These are phyloP conservation scores for Dactylis glomerata DNA, from an alignment of 176 grass and related monocot species.

Conservation along the genomic window DNA sequence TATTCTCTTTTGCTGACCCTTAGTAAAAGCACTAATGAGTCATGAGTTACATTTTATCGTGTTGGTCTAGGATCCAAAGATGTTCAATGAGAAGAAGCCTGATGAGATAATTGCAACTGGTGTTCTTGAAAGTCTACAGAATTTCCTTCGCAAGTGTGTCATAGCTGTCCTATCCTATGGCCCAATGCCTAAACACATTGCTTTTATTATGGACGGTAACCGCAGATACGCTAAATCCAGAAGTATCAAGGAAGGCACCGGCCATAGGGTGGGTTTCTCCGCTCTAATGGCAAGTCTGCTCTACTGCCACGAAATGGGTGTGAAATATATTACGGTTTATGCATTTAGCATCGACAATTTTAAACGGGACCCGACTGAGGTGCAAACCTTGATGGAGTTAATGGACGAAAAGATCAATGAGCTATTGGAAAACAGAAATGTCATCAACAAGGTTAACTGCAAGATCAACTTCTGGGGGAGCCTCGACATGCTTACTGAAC, in stretches of 20 bases:
- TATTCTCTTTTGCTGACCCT: neutral
- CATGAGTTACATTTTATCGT: neutral
- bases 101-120: conserved; percentile 14
- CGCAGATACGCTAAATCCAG: conserved; percentile 73
- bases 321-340: conserved; percentile 64
- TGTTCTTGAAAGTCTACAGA: conserved; percentile 28
- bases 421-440: conserved; percentile 41
- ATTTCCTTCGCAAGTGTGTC: conserved; percentile 56
- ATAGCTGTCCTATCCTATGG: conserved; percentile 60
- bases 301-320: conserved; percentile 72
- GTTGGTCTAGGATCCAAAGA: conserved; percentile 29
- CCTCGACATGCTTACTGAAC: conserved; percentile 54
- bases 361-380: conserved; percentile 57
- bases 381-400: conserved; percentile 64
- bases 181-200: conserved; percentile 69
- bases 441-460: conserved; percentile 55
- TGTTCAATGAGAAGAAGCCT: conserved; percentile 31
- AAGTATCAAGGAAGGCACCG: conserved; percentile 42
- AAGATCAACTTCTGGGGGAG: conserved; percentile 84
- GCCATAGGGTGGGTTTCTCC: conserved; percentile 61
- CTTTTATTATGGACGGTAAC: conserved; percentile 92
- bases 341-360: conserved; percentile 97
- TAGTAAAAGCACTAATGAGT: neutral
- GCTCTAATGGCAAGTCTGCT: conserved; percentile 52
- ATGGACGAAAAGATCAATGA: conserved; percentile 84